Evolutionary conservation across 202 grass and related monocot species (phyloP).

Genomic region (Carex sylvatica): DNA sequence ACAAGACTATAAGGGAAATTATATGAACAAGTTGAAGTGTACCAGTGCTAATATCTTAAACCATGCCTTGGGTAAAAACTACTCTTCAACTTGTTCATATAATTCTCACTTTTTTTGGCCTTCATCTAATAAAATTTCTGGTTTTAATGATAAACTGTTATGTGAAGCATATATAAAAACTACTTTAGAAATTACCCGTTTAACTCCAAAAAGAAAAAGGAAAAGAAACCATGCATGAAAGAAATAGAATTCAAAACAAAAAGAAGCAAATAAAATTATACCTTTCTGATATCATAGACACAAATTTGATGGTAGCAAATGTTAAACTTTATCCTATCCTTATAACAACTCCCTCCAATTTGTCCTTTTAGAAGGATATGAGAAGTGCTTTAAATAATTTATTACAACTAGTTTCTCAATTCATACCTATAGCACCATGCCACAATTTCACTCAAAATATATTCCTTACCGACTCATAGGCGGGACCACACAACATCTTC

Average conservation of each 20-base stretch:
- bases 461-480: neutral
- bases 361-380: neutral
- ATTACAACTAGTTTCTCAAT: neutral
- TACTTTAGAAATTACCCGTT: neutral
- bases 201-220: too few species aligned
- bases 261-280: neutral
- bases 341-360: neutral
- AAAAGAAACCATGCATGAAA: neutral
- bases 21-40: neutral
- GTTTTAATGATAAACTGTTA: neutral
- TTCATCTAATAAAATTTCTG: neutral
- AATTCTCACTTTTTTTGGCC: neutral
- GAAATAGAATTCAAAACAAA: neutral
- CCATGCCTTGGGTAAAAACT: too few species aligned
- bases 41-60: neutral
- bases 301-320: neutral
- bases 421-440: neutral
- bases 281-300: slow-evolving; percentile 11
- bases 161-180: neutral
- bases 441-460: neutral
- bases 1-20: neutral
- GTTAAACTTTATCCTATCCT: neutral
- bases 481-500: neutral
- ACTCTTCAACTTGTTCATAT: neutral
- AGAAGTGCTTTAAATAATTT: neutral